These are phyloP conservation scores for Lepidopterella palustris DNA, from an alignment of 495 filamentous ascomycete species.

Conservation along the genomic window DNA sequence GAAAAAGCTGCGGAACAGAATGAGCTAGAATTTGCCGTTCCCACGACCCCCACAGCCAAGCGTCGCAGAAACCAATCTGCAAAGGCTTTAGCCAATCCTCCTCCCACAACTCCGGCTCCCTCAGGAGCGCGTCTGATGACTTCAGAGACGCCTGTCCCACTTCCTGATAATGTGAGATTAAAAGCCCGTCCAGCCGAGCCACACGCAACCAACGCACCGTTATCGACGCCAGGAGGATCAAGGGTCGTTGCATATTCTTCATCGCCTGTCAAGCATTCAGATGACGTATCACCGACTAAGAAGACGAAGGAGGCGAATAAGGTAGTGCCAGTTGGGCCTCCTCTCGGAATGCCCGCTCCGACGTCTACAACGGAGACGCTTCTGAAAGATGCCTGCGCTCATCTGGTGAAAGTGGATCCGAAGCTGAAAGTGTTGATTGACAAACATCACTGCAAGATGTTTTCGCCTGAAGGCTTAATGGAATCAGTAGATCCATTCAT, in stretches of 20 bases:
- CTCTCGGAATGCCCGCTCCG: slow-evolving; percentile 35
- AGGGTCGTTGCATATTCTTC: slow-evolving; percentile 51
- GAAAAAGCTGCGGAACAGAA: background rate
- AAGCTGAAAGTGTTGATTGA: slow-evolving; percentile 68
- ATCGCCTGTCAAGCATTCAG: slow-evolving; percentile 14
- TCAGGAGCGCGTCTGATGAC: slow-evolving; percentile 27
- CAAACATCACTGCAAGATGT: slow-evolving; percentile 66
- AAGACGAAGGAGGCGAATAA: slow-evolving; percentile 12
- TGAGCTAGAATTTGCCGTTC: background rate
- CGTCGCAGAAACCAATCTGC: slow-evolving; percentile 3
- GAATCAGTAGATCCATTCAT: slow-evolving; percentile 86
- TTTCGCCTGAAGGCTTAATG: slow-evolving; percentile 72
- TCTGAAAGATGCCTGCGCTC: slow-evolving; percentile 68
- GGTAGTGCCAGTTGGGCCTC: slow-evolving; percentile 4
- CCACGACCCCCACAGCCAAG: slow-evolving; percentile 2
- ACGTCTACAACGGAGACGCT: slow-evolving; percentile 64
- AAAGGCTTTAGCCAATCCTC: slow-evolving; percentile 14
- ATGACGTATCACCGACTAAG: slow-evolving; percentile 54
- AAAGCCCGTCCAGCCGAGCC: slow-evolving; percentile 52
- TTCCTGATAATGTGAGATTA: slow-evolving; percentile 27
- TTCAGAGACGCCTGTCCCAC: slow-evolving; percentile 13
- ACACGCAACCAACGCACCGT: slow-evolving; percentile 63
- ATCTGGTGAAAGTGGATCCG: slow-evolving; percentile 70
- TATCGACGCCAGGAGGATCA: slow-evolving; percentile 73
- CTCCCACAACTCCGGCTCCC: slow-evolving; percentile 23